Evolutionary conservation across 2,329 filamentous ascomycete species (phyloP).

Genomic region (Pyricularia sp.): DNA sequence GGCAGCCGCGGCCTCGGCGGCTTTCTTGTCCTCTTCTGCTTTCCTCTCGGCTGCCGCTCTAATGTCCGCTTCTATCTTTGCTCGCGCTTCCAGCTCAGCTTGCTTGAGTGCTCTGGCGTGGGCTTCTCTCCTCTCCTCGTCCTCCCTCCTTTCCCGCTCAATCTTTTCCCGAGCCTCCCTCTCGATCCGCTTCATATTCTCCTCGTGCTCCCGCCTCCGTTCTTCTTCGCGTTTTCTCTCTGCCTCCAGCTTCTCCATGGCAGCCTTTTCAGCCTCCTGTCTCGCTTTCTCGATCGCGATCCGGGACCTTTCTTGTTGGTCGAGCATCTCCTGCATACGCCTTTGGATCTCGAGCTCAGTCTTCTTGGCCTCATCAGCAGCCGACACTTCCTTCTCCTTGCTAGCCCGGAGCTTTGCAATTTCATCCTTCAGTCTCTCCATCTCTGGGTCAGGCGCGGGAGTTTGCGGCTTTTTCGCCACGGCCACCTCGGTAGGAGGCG

Average conservation of each 20-base stretch:
- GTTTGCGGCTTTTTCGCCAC: slow-evolving; percentile 22
- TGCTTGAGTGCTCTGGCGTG: slow-evolving; percentile 34
- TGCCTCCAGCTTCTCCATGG: slow-evolving; percentile 28
- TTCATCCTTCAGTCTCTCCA: slow-evolving; percentile 51
- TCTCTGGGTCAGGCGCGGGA: slow-evolving; percentile 41
- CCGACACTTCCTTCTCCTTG: slow-evolving; percentile 28
- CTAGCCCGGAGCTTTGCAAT: slow-evolving; percentile 40
- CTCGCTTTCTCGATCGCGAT: slow-evolving; percentile 32
- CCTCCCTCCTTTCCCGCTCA: slow-evolving; percentile 32
- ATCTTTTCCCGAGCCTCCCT: slow-evolving; percentile 24
- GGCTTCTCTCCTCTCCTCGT: slow-evolving; percentile 30
- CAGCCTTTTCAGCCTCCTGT: slow-evolving; percentile 37
- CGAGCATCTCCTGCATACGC: slow-evolving; percentile 19
- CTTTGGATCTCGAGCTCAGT: slow-evolving; percentile 14
- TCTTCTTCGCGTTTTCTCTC: slow-evolving; percentile 28
- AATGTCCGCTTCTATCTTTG: slow-evolving; percentile 32
- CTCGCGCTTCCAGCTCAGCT: slow-evolving; percentile 11
- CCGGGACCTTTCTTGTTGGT: slow-evolving; percentile 5
- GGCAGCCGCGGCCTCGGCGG: slow-evolving; percentile 23
- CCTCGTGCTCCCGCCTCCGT: slow-evolving; percentile 19
- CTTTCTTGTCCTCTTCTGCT: slow-evolving; percentile 16
- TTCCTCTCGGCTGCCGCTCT: slow-evolving; percentile 25
- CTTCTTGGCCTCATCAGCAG: slow-evolving; percentile 17
- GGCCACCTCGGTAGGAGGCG: slow-evolving; percentile 31
- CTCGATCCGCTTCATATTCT: slow-evolving; percentile 23